phyloP scores from a whole-genome alignment of 2,329 filamentous ascomycete genomes.

The Fusarium robinianum region DNA sequence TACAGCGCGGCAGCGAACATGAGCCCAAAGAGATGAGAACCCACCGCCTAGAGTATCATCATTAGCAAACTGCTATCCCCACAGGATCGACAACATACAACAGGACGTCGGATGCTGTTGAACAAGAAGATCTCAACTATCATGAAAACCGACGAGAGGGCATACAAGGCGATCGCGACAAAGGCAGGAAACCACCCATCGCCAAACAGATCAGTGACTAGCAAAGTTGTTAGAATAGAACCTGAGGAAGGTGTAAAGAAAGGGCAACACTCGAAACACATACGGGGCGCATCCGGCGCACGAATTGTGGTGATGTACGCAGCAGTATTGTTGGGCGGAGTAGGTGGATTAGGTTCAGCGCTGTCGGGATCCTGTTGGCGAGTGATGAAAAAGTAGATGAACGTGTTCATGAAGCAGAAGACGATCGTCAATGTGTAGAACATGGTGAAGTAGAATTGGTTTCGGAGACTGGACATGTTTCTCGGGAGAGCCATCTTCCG shows the following conservation, averaged over 20 bases:
- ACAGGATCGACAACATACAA: constrained; percentile 42
- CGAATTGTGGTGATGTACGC: constrained; percentile 7
- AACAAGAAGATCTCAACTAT: constrained; percentile 52
- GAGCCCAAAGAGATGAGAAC: constrained; percentile 49
- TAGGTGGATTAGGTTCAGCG: constrained; percentile 13
- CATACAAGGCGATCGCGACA: constrained; percentile 52
- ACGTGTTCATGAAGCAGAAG: constrained; percentile 55
- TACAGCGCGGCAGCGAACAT: constrained; percentile 50
- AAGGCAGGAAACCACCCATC: constrained; percentile 54
- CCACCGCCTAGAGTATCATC: constrained; percentile 46
- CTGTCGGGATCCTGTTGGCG: constrained; percentile 35
- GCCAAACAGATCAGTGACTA: constrained; percentile 54
- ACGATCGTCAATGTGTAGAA: constrained; percentile 54
- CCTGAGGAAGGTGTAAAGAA: no score
- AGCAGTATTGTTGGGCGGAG: constrained; percentile 11
- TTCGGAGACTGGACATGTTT: constrained; percentile 46
- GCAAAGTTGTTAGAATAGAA: constrained; percentile 21
- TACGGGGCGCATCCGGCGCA: constrained; percentile 33
- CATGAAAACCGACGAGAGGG: constrained; percentile 49
- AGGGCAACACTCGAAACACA: constrained; percentile 13
- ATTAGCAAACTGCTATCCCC: background rate
- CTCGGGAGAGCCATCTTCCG: constrained; percentile 51
- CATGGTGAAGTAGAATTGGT: constrained; percentile 54
- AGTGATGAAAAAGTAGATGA: constrained; percentile 55
- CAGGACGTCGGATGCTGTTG: constrained; percentile 58